Conservation (phyloP, 2,329 filamentous ascomycete species). For the Neonectria sp. region DNA sequence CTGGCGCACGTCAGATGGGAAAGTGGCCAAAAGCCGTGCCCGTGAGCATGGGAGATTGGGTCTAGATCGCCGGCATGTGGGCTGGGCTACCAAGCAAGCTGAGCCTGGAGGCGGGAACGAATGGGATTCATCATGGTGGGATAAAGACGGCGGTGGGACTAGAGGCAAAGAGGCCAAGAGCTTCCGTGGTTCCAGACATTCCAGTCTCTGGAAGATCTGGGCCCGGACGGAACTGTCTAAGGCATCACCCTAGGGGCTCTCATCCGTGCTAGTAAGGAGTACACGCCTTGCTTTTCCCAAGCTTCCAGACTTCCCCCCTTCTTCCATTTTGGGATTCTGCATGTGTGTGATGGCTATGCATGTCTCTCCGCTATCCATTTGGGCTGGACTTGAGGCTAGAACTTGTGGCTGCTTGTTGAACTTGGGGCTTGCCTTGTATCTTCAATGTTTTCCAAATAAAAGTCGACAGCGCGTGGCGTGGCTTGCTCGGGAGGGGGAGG, state of each 20-base stretch:
- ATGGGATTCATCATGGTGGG: constrained; percentile 11
- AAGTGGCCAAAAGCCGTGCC: constrained; percentile 38
- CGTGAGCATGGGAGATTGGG: constrained; percentile 39
- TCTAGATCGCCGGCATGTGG: constrained; percentile 37
- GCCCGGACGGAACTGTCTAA: neutral
- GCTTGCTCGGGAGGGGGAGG: constrained; percentile 24
- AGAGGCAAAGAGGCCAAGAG: neutral
- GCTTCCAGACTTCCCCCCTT: neutral
- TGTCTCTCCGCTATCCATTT: neutral
- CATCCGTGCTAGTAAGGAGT: neutral
- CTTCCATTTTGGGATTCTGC: neutral
- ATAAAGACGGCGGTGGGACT: too few species aligned
- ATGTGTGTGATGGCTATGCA: neutral
- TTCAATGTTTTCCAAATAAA: constrained; percentile 21
- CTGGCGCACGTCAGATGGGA: constrained; percentile 32
- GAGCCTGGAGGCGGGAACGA: constrained; percentile 14
- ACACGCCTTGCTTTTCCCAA: neutral
- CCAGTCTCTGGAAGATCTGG: neutral
- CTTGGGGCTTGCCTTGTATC: neutral
- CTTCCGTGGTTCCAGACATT: neutral
- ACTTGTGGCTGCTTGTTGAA: neutral
- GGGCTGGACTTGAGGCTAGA: neutral
- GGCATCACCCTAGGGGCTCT: neutral
- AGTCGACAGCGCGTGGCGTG: constrained; percentile 31
- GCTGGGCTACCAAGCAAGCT: constrained; percentile 27